phyloP scores from a whole-genome alignment of 768 basidiomycete genomes.

The Lepiota venenata region DNA sequence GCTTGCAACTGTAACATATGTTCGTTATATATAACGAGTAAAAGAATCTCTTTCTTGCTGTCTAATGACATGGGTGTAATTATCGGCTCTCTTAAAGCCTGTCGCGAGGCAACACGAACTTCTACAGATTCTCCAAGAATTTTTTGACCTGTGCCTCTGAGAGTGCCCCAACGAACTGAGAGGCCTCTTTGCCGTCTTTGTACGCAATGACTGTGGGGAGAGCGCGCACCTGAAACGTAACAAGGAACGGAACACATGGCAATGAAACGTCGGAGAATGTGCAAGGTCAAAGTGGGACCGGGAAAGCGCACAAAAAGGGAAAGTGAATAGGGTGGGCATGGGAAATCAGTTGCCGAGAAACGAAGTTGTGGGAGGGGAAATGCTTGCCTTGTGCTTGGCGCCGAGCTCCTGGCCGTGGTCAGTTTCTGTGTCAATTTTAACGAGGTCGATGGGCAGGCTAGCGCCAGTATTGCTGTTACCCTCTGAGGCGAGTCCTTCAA shows the following conservation, averaged over 20 bases:
- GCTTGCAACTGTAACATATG: conserved; percentile 12
- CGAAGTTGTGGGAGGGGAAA: neutral
- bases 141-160: conserved; percentile 38
- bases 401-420: conserved; percentile 54
- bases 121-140: conserved; percentile 42
- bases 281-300: neutral
- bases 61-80: neutral
- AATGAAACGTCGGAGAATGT: neutral
- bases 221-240: conserved; percentile 50
- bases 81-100: neutral
- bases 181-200: conserved; percentile 54
- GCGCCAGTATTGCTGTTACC: conserved; percentile 40
- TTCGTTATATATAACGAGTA: conserved; percentile 8
- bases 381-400: conserved; percentile 43
- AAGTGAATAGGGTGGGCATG: neutral
- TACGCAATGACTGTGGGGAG: conserved; percentile 84
- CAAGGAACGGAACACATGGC: neutral
- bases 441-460: conserved; percentile 61
- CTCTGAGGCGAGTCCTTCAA: conserved; percentile 55
- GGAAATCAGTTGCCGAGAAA: neutral
- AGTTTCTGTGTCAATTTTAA: conserved; percentile 63
- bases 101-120: neutral
- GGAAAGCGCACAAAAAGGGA: neutral
- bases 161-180: conserved; percentile 61
- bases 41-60: conserved; percentile 5